These are phyloP conservation scores for Gaertneriomyces sp. DNA, from an alignment of 192 early-diverging fungal genomes.

Conservation along the genomic window DNA sequence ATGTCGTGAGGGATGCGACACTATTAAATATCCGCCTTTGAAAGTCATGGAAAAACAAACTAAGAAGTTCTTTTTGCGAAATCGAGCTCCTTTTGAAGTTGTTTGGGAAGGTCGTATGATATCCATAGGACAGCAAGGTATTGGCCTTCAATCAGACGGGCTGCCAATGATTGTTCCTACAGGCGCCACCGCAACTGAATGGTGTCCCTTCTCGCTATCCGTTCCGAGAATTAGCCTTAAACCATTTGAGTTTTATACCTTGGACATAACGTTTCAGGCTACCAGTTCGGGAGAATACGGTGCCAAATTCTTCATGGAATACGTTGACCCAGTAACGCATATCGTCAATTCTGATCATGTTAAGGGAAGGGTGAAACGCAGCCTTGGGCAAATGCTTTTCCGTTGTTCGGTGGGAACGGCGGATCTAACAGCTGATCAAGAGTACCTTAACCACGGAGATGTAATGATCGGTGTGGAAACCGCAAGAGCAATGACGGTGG, in stretches of 20 bases:
- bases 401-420: conserved; percentile 35
- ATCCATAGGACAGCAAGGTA: conserved; percentile 25
- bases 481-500: conserved; percentile 18
- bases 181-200: conserved; percentile 19
- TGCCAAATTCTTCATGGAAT: conserved; percentile 40
- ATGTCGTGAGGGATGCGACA: conserved; percentile 24
- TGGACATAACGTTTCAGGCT: conserved; percentile 49
- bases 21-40: conserved; percentile 39
- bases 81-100: conserved; percentile 42
- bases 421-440: conserved; percentile 32
- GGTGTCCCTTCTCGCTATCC: conserved; percentile 42
- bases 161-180: conserved; percentile 26
- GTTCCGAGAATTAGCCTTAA: conserved; percentile 38
- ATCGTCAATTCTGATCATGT: conserved; percentile 35
- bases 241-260: conserved; percentile 45
- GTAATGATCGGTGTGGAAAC: conserved; percentile 29
- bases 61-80: conserved; percentile 45
- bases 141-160: conserved; percentile 23
- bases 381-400: conserved; percentile 24
- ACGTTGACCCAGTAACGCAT: conserved; percentile 45
- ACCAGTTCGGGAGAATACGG: conserved; percentile 42
- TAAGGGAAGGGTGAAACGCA: conserved; percentile 31
- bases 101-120: conserved; percentile 44
- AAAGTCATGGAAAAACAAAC: conserved; percentile 43
- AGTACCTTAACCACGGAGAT: conserved; percentile 47